Base-by-base conservation (phyloP, 2,329 filamentous ascomycete genomes). In the Venturia oleaginea region DNA sequence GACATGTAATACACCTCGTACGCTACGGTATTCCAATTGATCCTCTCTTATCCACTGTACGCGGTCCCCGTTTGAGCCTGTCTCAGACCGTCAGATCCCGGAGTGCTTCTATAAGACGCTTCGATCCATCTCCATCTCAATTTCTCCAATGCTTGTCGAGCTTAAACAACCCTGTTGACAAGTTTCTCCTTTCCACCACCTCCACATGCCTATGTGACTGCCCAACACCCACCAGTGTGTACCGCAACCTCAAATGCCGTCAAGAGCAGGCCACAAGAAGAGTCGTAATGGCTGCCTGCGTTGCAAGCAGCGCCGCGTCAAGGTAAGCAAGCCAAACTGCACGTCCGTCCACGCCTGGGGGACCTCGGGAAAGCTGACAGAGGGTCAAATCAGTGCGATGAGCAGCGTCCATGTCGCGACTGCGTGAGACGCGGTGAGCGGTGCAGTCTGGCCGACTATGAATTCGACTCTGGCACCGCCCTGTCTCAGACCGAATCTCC, bases 241-340 rank as follows among this genome's bases (percentile, higher is more conserved):
- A 6, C 48, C 22, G 48, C 48, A n/a, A 1, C 13, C 27, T 34
- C 51, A 11, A 19, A 62, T 62, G 60, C 60, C 60, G 42, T 62
- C 60, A 24, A 62, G 60, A 62, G 60, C 60, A 46, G 60, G 38
- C 38, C 62, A 63, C 38, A 63, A 46, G 51, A 63, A 63, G 34
- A 54, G 42, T n/a, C 62, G 62, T 17, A 63, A 38, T 19, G 62
- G 62, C 27, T 63, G 62, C 22, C 46, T 55, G n/a, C 42, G 62
- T 11, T 63, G 62, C 34, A 63, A 63, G 51, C 46, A 55, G 51
- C 62, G 62, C 8, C 62, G 62, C 24, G 62, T 63, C 46, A 63
- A 63, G 46, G 60, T 62, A 19, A 62, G 43, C n/a, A 5, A 34
- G 15, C n/a, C 6, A n/a, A n/a, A n/a, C n/a, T n/a, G n/a, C n/a